Evolutionary conservation across 2,329 filamentous ascomycete species (phyloP).

Genomic region (Hortaea werneckii): DNA sequence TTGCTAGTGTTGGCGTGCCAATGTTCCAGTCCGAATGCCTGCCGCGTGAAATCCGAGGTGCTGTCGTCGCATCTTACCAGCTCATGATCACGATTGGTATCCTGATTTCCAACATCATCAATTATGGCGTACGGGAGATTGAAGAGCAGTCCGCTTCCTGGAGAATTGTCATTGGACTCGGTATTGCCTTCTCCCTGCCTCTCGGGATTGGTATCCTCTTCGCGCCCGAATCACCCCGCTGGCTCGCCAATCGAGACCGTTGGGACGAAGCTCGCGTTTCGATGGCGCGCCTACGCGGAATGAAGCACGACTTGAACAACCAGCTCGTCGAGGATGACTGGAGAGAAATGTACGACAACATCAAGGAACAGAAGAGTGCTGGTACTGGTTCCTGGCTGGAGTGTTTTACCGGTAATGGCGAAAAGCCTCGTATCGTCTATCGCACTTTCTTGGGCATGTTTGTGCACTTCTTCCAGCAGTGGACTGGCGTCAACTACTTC

Average conservation of each 20-base stretch:
- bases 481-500: conserved; percentile 29
- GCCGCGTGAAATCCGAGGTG: conserved; percentile 36
- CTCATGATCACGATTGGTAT: conserved; percentile 56
- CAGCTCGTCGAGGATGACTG: conserved; percentile 30
- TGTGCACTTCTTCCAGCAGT: conserved; percentile 24
- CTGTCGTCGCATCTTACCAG: conserved; percentile 37
- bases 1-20: conserved; percentile 27
- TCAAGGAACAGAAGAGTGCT: conserved; percentile 27
- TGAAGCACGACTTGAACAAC: conserved; percentile 32
- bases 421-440: conserved; percentile 32
- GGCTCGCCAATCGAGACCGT: conserved; percentile 53
- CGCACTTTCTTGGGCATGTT: conserved; percentile 22
- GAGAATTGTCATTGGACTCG: conserved; percentile 24
- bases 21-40: conserved; percentile 36
- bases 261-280: conserved; percentile 37
- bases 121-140: conserved; percentile 50
- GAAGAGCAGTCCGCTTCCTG: conserved; percentile 21
- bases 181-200: conserved; percentile 31
- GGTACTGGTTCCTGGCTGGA: conserved; percentile 22
- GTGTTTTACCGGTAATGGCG: conserved; percentile 29
- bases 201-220: conserved; percentile 37
- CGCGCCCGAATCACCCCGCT: conserved; percentile 58
- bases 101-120: conserved; percentile 54
- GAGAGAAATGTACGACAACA: conserved; percentile 32
- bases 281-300: conserved; percentile 28